Evolutionary conservation across 2,329 filamentous ascomycete genomes (phyloP), one percentile per base, ranked within the genome.

Genomic region (Xylariaceae sp.): DNA sequence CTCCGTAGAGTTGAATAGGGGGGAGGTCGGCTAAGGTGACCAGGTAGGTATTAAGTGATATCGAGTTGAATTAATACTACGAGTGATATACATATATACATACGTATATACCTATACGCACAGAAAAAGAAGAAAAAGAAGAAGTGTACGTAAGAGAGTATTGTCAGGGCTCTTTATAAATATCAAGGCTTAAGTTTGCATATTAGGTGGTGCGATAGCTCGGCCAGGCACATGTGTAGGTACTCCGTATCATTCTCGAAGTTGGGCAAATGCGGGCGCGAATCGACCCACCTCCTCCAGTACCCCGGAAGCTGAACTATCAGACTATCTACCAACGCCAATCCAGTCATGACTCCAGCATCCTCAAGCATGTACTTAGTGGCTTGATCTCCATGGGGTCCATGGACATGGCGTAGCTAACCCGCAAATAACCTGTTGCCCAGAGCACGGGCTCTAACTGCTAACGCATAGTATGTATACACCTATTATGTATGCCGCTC

Each of bases 201-300:
- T 29, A 6, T 10, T 10, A 29, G 5, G 26, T 10, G n/a, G n/a
- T n/a, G n/a, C n/a, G 26, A 5, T 29, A 10, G 6, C 26, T 29
- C 5, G 26, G 26, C 10, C 10, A 29, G 26, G 26, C 10, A 29
- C 26, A 6, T 10, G 26, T 6, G 10, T 29, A 29, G 6, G 6
- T 29, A 29, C 26, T n/a, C 26, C 10, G 10, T 16, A 4, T 37
- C 3, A 14, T 16, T 16, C 14, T 37, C 9, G 32, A 37, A 37
- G 3, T 37, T 37, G 32, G 32, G 32, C 32, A 3, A 29, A 37
- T 37, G 32, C 32, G 32, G 32, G 32, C 14, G 32, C 32, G 14
- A 7, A 37, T 37, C 5, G 56, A 57, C 49, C 57, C 60, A 62
- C 60, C 60, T 62, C 60, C 54, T 62, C 60, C 54, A 48, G 57